These are phyloP conservation scores for Xylaria hypoxylon DNA, from an alignment of 2,329 filamentous ascomycete genomes.

Conservation along the genomic window DNA sequence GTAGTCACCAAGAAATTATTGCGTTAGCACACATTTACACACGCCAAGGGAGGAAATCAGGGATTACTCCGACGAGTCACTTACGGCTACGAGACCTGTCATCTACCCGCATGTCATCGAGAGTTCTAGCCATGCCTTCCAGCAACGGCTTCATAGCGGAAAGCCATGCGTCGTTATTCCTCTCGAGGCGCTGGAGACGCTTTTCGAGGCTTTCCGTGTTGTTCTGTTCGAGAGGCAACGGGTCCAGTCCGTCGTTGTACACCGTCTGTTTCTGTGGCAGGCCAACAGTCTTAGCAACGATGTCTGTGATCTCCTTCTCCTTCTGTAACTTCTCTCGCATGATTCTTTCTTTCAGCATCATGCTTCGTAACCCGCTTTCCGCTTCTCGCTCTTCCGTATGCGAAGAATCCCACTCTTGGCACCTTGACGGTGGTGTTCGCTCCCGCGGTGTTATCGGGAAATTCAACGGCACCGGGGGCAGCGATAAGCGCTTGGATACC, in stretches of 20 bases:
- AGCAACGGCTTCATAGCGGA: constrained; percentile 41
- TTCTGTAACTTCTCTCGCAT: constrained; percentile 41
- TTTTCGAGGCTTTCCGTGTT: constrained; percentile 38
- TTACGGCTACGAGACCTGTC: constrained; percentile 35
- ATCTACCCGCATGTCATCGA: constrained; percentile 40
- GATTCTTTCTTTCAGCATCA: constrained; percentile 38
- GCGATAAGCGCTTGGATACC: constrained; percentile 33
- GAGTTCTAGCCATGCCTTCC: constrained; percentile 38
- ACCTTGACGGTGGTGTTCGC: constrained; percentile 12
- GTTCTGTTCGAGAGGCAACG: constrained; percentile 21
- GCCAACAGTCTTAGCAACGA: constrained; percentile 40
- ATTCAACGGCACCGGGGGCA: constrained; percentile 32
- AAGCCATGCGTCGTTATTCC: constrained; percentile 42
- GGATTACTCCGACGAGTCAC: constrained; percentile 10
- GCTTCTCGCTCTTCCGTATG: constrained; percentile 23
- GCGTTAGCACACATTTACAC: constrained; percentile 10
- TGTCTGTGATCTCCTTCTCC: constrained; percentile 43
- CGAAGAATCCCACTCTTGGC: constrained; percentile 31
- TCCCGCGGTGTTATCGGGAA: constrained; percentile 20
- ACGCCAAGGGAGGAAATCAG: not conserved
- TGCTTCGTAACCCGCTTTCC: constrained; percentile 31
- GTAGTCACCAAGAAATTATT: not conserved
- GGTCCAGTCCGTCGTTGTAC: constrained; percentile 12
- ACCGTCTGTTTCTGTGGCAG: constrained; percentile 20
- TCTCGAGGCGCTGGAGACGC: constrained; percentile 38